A percentile compares a stretch with the other conserved stretches of the same genome.
phyloP scores from a whole-genome alignment of 164 flowering plant genomes.

The Nymphaea colorata region DNA sequence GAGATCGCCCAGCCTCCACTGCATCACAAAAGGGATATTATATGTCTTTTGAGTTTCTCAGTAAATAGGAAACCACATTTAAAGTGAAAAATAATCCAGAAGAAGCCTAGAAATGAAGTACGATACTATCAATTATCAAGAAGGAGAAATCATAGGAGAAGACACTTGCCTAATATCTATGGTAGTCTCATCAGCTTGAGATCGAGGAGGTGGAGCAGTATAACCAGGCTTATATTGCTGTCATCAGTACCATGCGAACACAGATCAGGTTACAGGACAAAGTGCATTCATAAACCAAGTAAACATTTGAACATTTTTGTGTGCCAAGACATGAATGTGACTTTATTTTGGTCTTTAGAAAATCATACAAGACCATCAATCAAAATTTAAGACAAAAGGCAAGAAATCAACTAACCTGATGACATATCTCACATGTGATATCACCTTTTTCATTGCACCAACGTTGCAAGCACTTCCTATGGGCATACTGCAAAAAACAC shows the following conservation, averaged over 20 bases:
- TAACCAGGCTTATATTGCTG: conserved; percentile 86
- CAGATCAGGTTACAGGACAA: too few relatives aligned
- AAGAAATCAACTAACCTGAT: conserved; percentile 23
- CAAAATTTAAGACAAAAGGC: background rate
- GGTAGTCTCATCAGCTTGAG: conserved; percentile 50
- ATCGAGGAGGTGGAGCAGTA: conserved; percentile 67
- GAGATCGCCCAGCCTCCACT: conserved; percentile 90
- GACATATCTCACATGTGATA: conserved; percentile 54
- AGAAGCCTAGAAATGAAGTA: background rate
- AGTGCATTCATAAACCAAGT: too few relatives aligned
- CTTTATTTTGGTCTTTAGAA: too few relatives aligned
- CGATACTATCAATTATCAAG: background rate
- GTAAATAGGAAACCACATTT: background rate
- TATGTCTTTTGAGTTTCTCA: background rate
- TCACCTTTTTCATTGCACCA: conserved; percentile 74
- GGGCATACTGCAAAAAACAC: conserved; percentile 44
- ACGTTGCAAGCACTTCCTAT: conserved; percentile 54
- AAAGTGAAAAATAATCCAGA: background rate
- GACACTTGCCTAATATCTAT: conserved; percentile 70
- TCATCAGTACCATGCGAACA: conserved; percentile 1
- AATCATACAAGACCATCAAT: background rate
- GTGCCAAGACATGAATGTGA: too few relatives aligned
- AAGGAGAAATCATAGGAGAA: background rate
- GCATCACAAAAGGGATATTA: conserved; percentile 9
- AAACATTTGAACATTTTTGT: too few relatives aligned